Evolutionary conservation across 2,329 filamentous ascomycete genomes (phyloP).

Genomic region (Rugonectria rugulosa): DNA sequence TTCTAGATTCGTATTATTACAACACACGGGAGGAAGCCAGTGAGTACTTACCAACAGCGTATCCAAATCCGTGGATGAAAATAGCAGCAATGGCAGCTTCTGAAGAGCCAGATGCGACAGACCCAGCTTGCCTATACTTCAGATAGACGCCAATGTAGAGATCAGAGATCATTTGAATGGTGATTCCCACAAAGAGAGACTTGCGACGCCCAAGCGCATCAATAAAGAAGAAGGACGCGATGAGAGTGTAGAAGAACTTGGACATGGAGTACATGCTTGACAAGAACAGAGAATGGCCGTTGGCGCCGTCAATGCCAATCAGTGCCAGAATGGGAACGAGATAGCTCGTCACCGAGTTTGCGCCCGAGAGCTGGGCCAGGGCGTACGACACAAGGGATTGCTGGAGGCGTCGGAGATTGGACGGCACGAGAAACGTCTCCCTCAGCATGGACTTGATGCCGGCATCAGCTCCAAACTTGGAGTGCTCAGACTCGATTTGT

Average conservation of each 20-base stretch:
- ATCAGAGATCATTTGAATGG: conserved; percentile 49
- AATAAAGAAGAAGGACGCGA: conserved; percentile 53
- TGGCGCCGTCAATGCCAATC: conserved; percentile 33
- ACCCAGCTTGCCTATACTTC: conserved; percentile 40
- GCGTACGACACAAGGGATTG: conserved; percentile 48
- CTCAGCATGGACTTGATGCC: conserved; percentile 37
- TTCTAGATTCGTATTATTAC: background rate
- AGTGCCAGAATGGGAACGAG: conserved; percentile 51
- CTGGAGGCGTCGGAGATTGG: conserved; percentile 50
- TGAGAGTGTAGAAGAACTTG: conserved; percentile 52
- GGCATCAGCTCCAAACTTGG: conserved; percentile 18
- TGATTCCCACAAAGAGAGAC: conserved; percentile 46
- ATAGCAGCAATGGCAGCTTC: conserved; percentile 52
- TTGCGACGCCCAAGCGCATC: conserved; percentile 52
- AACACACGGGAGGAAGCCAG: background rate
- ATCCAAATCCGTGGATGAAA: conserved; percentile 55
- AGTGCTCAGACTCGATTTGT: conserved; percentile 28
- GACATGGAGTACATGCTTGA: conserved; percentile 52
- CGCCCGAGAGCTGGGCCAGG: conserved; percentile 53
- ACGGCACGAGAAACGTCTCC: conserved; percentile 47
- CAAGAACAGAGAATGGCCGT: conserved; percentile 46
- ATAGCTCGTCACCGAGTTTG: conserved; percentile 53
- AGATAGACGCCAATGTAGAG: conserved; percentile 52
- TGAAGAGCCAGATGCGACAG: conserved; percentile 39
- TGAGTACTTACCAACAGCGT: conserved; percentile 41